These are phyloP conservation scores for Colletotrichum orchidophilum DNA, from an alignment of 2,329 filamentous ascomycete species.

Conservation along the genomic window DNA sequence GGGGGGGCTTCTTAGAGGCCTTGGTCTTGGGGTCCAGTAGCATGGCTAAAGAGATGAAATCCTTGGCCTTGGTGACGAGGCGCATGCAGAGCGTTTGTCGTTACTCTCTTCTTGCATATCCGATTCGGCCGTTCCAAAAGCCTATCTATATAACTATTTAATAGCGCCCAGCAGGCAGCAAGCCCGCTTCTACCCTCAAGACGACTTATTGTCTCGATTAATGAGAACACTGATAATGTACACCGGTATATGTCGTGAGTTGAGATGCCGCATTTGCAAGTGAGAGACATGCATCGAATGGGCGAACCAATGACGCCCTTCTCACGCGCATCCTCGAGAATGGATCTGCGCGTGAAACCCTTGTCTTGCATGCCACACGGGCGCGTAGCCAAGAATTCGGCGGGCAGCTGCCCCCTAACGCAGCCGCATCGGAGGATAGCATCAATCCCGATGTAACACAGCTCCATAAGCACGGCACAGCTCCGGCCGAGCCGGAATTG, in stretches of 20 bases:
- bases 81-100: background rate
- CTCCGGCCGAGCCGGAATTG: background rate
- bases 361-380: background rate
- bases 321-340: background rate
- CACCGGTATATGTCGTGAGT: too few species aligned
- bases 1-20: background rate
- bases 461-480: background rate
- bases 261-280: background rate
- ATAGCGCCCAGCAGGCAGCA: slow-evolving; percentile 9
- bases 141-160: slow-evolving; percentile 13
- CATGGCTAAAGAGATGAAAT: background rate
- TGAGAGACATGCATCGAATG: slow-evolving; percentile 19
- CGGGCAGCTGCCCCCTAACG: background rate
- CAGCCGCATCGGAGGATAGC: background rate
- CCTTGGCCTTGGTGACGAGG: background rate
- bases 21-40: background rate
- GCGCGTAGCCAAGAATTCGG: background rate
- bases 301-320: slow-evolving; percentile 12
- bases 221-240: background rate
- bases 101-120: background rate
- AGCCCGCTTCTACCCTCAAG: background rate
- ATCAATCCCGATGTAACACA: background rate
- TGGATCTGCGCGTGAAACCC: background rate
- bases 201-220: background rate
- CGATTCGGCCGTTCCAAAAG: background rate